Percentiles rank a stretch among this genome's conserved stretches.
Evolutionary conservation across 106 monocot genomes (phyloP).

Genomic region (Acorus calamus): DNA sequence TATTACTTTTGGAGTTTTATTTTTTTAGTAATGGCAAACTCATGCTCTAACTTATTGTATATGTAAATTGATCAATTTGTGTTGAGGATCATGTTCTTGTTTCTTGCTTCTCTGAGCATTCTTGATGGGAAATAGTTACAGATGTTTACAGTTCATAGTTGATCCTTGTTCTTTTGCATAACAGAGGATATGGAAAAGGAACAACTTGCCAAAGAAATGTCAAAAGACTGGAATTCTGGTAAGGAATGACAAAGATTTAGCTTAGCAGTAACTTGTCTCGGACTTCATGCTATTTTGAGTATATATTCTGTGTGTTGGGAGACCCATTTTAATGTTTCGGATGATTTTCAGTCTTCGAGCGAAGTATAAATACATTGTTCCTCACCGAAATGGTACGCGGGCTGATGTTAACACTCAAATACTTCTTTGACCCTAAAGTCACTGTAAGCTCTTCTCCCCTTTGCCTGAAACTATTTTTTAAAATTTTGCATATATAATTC

Average conservation of each 20-base stretch:
- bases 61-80: no score
- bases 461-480: not conserved
- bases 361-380: conserved; percentile 80
- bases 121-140: not conserved
- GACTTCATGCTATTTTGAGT: not conserved
- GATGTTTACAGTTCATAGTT: not conserved
- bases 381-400: conserved; percentile 91
- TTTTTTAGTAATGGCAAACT: no score
- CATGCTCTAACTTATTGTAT: no score
- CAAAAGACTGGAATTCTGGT: conserved; percentile 95
- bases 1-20: no score
- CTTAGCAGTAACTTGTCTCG: not conserved
- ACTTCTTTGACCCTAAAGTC: conserved; percentile 85
- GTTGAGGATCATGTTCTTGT: not conserved
- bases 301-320: not conserved
- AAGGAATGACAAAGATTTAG: conserved; percentile 5
- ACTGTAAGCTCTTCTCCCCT: conserved; percentile 41
- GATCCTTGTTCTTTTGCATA: not conserved
- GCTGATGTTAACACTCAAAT: conserved; percentile 79
- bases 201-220: conserved; percentile 68
- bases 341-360: conserved; percentile 69
- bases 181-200: conserved; percentile 81
- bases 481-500: not conserved
- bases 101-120: not conserved
- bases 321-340: no score